phyloP scores from a whole-genome alignment of 306 rosid species.

The Gillenia trifoliata region DNA sequence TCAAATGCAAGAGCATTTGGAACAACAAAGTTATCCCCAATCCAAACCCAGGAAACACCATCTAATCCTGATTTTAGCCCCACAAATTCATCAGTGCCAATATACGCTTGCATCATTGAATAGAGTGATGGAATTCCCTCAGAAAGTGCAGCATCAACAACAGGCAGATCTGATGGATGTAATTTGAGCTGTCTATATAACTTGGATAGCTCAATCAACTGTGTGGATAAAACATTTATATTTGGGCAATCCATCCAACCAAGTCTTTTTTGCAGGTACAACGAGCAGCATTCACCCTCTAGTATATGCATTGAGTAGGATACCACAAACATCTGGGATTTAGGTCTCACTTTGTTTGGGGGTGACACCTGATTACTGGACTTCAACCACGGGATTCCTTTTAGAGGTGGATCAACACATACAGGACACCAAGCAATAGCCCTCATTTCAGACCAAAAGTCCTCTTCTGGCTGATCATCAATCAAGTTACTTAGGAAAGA shows the following conservation, averaged over 20 bases:
- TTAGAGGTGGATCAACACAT: slow-evolving; percentile 58
- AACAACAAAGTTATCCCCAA: slow-evolving; percentile 91
- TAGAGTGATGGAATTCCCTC: slow-evolving; percentile 68
- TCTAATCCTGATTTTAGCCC: slow-evolving; percentile 52
- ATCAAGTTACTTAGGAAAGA: slow-evolving; percentile 35
- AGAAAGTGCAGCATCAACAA: slow-evolving; percentile 53
- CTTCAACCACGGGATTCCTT: slow-evolving; percentile 86
- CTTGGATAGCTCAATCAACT: slow-evolving; percentile 68
- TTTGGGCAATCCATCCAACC: slow-evolving; percentile 74
- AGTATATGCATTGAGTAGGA: slow-evolving; percentile 86
- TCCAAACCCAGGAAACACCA: slow-evolving; percentile 93
- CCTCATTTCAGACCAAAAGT: slow-evolving; percentile 87
- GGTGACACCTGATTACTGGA: slow-evolving; percentile 51
- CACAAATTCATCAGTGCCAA: slow-evolving; percentile 39
- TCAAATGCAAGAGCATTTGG: slow-evolving; percentile 90
- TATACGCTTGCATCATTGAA: slow-evolving; percentile 65
- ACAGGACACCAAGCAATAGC: slow-evolving; percentile 87
- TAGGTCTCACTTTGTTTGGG: slow-evolving; percentile 72
- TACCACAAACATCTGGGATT: slow-evolving; percentile 85
- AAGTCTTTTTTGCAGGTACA: slow-evolving; percentile 56
- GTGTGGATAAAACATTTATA: slow-evolving; percentile 49
- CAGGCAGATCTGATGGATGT: slow-evolving; percentile 45
- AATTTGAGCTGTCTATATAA: slow-evolving; percentile 59
- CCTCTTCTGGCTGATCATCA: slow-evolving; percentile 67
- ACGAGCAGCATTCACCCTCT: slow-evolving; percentile 55